A percentile compares a stretch with the other conserved stretches of the same genome.
Evolutionary conservation across 1,284 basidiomycete species (phyloP).

Genomic region (Takashimella tepidaria): DNA sequence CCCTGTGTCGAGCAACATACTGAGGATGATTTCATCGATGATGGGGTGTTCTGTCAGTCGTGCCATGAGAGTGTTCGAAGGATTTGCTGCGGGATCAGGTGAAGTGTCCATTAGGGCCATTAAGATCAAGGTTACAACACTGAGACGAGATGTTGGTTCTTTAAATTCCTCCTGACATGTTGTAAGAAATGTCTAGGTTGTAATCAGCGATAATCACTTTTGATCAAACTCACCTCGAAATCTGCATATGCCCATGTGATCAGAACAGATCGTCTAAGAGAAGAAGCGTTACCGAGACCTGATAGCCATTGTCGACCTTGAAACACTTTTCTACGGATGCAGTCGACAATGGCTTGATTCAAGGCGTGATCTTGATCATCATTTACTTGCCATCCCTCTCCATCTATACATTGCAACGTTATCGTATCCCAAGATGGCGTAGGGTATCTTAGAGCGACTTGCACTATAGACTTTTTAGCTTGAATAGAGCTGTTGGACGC

Average conservation of each 20-base stretch:
- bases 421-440: neutral
- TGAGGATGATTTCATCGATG: slow-evolving; percentile 20
- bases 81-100: slow-evolving; percentile 23
- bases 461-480: slow-evolving; percentile 11
- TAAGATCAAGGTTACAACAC: slow-evolving; percentile 24
- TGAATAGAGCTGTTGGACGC: slow-evolving; percentile 5
- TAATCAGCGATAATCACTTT: slow-evolving; percentile 3
- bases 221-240: slow-evolving; percentile 16
- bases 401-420: neutral
- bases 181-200: slow-evolving; percentile 14
- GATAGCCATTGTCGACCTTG: slow-evolving; percentile 9
- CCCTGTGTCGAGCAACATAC: slow-evolving; percentile 34
- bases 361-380: neutral
- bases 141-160: slow-evolving; percentile 17
- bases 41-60: slow-evolving; percentile 21
- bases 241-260: slow-evolving; percentile 15
- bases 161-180: slow-evolving; percentile 8
- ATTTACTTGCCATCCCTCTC: too few species aligned
- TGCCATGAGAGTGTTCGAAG: slow-evolving; percentile 23
- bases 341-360: neutral
- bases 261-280: slow-evolving; percentile 1
- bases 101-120: slow-evolving; percentile 21
- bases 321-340: slow-evolving; percentile 5
- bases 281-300: neutral
- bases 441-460: slow-evolving; percentile 2